Evolutionary conservation across 1,139 yeast genomes (phyloP), one percentile per base, ranked within the genome.

Genomic region (Yamadazyma dushanensis): DNA sequence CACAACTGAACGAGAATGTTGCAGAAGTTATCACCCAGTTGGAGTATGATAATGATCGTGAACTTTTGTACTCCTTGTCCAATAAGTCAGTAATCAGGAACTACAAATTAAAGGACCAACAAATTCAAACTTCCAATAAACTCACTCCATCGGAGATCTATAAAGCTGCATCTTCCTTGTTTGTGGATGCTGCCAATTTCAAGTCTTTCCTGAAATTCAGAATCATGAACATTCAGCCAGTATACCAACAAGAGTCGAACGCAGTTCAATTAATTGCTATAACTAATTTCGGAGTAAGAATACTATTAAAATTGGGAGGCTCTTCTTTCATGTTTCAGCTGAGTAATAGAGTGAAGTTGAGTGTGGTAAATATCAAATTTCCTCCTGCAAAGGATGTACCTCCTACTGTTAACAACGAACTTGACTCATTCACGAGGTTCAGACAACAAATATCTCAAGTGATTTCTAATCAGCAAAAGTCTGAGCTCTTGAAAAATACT

Each of bases 241-340:
- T 89, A 9, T 61, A 80, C 2, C 74, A 72, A 29, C 59, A 59
- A 21, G 96, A 89, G 55, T 84, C 90, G 21, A 66, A 75, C 19
- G 81, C 82, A 34, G 69, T 88, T 18, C 90, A 81, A 51, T 65
- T 92, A 39, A 80, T 90, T 31, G 97, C 96, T 0, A 72, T 87
- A n/a, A 88, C 97, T 1, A 72, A 80, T 34, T 83, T 81, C 40
- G 98, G 98, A 13, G 84, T 85, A 45, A 77, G 98, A 47, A 67
- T 92, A 22, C 82, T 80, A 44, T 67, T 84, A 44, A 83, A 81
- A 41, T 53, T 70, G 35, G 75, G 76, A 29, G 47, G 66, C 17
- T 43, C 54, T 8, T 46, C 62, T 6, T 43, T 38, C 23, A 38
- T 35, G 26, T 43, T 52, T 45, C 34, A 40, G 26, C 41, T 55